A percentile compares a stretch with the other conserved stretches of the same genome.
Conservation (phyloP, 768 basidiomycete genomes). For the Russula sp. region DNA sequence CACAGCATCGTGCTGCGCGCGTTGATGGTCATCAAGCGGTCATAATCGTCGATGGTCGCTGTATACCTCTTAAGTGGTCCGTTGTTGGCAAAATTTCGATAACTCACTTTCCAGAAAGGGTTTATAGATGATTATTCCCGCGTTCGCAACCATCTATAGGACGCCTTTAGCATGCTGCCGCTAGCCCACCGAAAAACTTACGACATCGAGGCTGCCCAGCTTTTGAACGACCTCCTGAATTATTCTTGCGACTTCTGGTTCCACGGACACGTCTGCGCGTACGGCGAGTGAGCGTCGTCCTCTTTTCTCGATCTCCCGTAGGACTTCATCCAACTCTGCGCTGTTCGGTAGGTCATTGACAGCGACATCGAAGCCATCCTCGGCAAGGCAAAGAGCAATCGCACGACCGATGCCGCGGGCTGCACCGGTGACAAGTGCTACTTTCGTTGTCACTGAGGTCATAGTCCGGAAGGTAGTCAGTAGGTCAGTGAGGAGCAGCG, state of each 20-base stretch:
- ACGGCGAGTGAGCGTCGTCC: conserved; percentile 10
- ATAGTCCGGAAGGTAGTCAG: neutral
- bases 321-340: neutral
- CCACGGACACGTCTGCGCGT: conserved; percentile 14
- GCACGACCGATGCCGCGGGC: conserved; percentile 23
- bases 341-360: conserved; percentile 18
- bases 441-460: neutral
- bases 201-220: conserved; percentile 17
- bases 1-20: conserved; percentile 21
- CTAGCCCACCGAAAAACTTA: neutral
- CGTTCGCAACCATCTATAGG: conserved; percentile 21
- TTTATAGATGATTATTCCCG: neutral
- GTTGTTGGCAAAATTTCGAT: neutral
- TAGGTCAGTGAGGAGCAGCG: neutral
- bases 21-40: conserved; percentile 7
- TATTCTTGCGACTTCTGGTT: conserved; percentile 5
- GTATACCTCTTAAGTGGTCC: neutral
- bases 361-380: conserved; percentile 21
- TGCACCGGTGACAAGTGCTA: conserved; percentile 24
- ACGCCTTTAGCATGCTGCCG: neutral
- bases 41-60: conserved; percentile 8
- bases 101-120: neutral
- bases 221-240: conserved; percentile 7
- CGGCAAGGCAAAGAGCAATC: conserved; percentile 23
- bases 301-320: conserved; percentile 3